Base-by-base conservation (phyloP, 345 rosid species). In the Boechera retrofracta region DNA sequence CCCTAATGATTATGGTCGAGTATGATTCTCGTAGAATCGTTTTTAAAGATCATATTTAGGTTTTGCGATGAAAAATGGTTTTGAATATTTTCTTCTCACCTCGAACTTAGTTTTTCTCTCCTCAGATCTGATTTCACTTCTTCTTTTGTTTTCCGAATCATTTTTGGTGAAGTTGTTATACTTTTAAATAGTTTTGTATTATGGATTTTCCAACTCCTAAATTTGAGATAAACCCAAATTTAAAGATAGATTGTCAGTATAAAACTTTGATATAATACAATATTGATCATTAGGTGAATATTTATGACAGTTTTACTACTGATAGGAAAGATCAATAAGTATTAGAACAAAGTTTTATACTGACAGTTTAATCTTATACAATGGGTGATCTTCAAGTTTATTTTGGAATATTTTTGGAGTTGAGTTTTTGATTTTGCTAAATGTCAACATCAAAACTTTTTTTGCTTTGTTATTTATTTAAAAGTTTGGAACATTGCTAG, bases 281-380 rank as follows among this genome's bases (percentile, higher is more conserved):
- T 6, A 32, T 36, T 70, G 55, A 11, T 49, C 6, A 28, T 21
- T 3, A 16, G 7, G n/a, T 7, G 13, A n/a, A 1, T n/a, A 0
- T 35, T 57, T 6, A 0, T 5, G 4, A 9, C 12, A 39, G 3
- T 10, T 39, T 0, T 24, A 0, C 2, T 24, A 42, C 0, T 26
- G 1, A 0, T 54, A 6, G 24, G 1, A 12, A 0, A 38, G 0
- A 1, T 44, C 2, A 5, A 4, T 7, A 35, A 2, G 60, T 39
- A 73, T 52, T 39, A 0, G 26, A 73, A 52, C 45, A 52, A 73
- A 73, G 7, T 62, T 73, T 63, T 63, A 29, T 52, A 63, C 32
- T 52, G 33, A 16, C 3, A 73, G 41, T 2, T 6, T 29, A 2
- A 49, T 31, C 42, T 38, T 51, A 36, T 10, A 0, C 5, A 3